Conservation (phyloP, 768 basidiomycete genomes). For the Tricholoma sp. region DNA sequence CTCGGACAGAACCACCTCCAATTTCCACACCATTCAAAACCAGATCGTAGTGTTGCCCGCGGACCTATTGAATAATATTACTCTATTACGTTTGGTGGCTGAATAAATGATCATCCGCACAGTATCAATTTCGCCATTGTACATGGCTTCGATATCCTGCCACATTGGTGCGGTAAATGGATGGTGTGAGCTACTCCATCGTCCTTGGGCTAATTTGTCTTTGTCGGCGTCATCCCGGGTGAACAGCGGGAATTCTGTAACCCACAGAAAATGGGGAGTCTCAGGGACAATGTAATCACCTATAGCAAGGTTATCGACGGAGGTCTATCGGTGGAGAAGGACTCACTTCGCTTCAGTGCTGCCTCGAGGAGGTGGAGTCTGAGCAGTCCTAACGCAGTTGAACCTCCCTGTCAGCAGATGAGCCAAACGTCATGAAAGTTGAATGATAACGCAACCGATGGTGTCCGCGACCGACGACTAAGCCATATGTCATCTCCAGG, state of each 20-base stretch:
- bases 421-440: conserved; percentile 18
- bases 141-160: conserved; percentile 78
- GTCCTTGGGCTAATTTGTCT: conserved; percentile 74
- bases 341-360: conserved; percentile 59
- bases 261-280: conserved; percentile 85
- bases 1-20: conserved; percentile 88
- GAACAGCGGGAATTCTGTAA: conserved; percentile 94
- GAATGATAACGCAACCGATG: conserved; percentile 38
- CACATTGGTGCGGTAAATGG: conserved; percentile 96
- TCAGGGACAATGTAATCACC: conserved; percentile 52
- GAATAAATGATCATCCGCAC: conserved; percentile 28
- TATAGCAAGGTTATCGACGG: conserved; percentile 22
- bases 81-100: not conserved
- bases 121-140: conserved; percentile 58
- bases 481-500: conserved; percentile 58
- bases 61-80: conserved; percentile 46
- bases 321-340: conserved; percentile 6
- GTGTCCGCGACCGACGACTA: conserved; percentile 41
- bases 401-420: conserved; percentile 62
- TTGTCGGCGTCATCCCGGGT: conserved; percentile 84
- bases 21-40: conserved; percentile 93
- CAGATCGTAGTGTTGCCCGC: conserved; percentile 95
- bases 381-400: conserved; percentile 71
- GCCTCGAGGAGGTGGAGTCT: conserved; percentile 62
- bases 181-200: conserved; percentile 92